These are phyloP conservation scores for Salix brachista DNA, from an alignment of 345 rosid species.

Conservation along the genomic window DNA sequence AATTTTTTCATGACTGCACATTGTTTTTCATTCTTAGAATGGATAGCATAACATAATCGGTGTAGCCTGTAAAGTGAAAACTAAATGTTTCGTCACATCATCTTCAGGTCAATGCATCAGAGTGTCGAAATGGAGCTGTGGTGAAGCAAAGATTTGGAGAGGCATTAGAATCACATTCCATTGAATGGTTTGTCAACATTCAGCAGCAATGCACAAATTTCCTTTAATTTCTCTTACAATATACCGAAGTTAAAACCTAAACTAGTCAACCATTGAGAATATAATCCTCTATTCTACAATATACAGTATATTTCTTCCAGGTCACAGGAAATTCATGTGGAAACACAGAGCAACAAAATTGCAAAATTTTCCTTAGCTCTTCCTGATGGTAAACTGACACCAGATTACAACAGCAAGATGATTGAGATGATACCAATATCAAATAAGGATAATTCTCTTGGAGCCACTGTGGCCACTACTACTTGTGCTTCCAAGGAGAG, in stretches of 20 bases:
- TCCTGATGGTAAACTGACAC: conserved; percentile 26
- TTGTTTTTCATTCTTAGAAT: neutral
- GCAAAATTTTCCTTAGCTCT: conserved; percentile 18
- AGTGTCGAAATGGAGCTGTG: conserved; percentile 70
- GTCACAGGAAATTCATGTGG: conserved; percentile 49
- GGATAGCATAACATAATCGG: neutral
- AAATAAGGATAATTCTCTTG: conserved; percentile 30
- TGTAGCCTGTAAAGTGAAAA: neutral
- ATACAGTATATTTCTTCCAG: conserved; percentile 36
- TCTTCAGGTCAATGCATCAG: conserved; percentile 77
- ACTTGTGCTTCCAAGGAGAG: conserved; percentile 29
- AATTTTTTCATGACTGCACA: neutral
- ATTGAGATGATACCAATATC: conserved; percentile 32
- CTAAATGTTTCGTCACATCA: neutral
- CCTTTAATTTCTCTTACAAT: conserved; percentile 14
- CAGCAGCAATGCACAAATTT: neutral
- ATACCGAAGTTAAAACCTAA: neutral
- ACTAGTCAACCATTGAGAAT: conserved; percentile 6
- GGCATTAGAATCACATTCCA: conserved; percentile 65
- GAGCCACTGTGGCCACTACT: conserved; percentile 25
- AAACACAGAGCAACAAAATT: conserved; percentile 25
- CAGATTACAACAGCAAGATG: conserved; percentile 28
- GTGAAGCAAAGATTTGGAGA: conserved; percentile 84
- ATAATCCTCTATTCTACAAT: conserved; percentile 4
- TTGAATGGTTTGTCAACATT: conserved; percentile 51